Conservation (phyloP, 2,329 filamentous ascomycete species). For the Alternaria sp. region DNA sequence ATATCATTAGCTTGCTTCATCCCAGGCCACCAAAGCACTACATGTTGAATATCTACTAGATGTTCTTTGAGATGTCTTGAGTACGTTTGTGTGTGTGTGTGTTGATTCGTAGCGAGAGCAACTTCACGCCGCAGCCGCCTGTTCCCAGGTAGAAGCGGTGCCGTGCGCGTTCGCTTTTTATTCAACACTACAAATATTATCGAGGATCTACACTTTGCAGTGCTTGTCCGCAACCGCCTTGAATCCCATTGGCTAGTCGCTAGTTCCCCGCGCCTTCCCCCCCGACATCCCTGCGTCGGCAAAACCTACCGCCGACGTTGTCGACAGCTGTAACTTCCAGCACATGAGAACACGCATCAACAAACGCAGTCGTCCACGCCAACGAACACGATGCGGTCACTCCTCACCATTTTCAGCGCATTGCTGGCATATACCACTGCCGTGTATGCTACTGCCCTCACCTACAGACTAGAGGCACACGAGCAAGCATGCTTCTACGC, state of each 20-base stretch:
- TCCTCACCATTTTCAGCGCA: constrained; percentile 56
- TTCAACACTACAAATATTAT: not conserved
- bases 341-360: constrained; percentile 15
- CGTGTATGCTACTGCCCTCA: constrained; percentile 87
- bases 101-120: too few species aligned
- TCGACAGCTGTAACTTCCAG: constrained; percentile 43
- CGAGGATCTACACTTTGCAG: not conserved
- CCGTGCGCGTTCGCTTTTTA: not conserved
- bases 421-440: constrained; percentile 75
- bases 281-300: constrained; percentile 28
- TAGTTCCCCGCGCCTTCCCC: constrained; percentile 23
- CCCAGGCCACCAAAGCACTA: not conserved
- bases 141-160: too few species aligned
- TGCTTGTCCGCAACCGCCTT: not conserved
- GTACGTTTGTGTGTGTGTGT: too few species aligned
- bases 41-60: too few species aligned
- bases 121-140: too few species aligned
- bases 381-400: constrained; percentile 45
- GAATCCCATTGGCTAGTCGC: constrained; percentile 26
- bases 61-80: too few species aligned
- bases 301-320: constrained; percentile 36
- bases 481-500: constrained; percentile 97
- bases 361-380: constrained; percentile 20
- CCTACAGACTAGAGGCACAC: constrained; percentile 88
- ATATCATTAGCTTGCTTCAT: constrained; percentile 4